These are phyloP conservation scores for Dipteronia sinensis DNA, from an alignment of 345 rosid species.

Conservation along the genomic window DNA sequence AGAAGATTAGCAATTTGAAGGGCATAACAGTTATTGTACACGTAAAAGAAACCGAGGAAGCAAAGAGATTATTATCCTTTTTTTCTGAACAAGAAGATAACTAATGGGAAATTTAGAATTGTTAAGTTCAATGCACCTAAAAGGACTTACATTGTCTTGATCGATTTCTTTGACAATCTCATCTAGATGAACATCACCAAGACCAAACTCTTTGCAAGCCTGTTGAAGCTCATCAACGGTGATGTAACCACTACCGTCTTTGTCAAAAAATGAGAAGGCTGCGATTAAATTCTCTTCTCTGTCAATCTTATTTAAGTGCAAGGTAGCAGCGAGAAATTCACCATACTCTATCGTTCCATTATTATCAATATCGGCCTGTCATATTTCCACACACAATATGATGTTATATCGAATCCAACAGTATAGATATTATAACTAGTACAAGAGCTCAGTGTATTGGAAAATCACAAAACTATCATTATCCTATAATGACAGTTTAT, in stretches of 20 bases:
- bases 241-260: slow-evolving; percentile 90
- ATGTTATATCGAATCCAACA: slow-evolving; percentile 7
- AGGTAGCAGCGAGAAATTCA: slow-evolving; percentile 91
- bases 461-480: neutral
- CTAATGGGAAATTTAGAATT: neutral
- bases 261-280: slow-evolving; percentile 89
- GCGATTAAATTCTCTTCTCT: slow-evolving; percentile 85
- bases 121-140: neutral
- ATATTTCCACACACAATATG: slow-evolving; percentile 16
- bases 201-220: slow-evolving; percentile 93
- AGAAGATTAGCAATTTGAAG: neutral
- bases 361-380: slow-evolving; percentile 94
- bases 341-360: slow-evolving; percentile 91
- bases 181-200: slow-evolving; percentile 74
- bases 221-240: slow-evolving; percentile 92
- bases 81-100: neutral
- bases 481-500: neutral
- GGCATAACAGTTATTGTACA: neutral
- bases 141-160: slow-evolving; percentile 78
- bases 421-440: slow-evolving; percentile 1
- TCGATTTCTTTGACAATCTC: slow-evolving; percentile 89
- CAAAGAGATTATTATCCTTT: neutral
- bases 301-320: slow-evolving; percentile 90
- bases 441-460: neutral
- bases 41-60: neutral